Evolutionary conservation across 208 protist genomes (phyloP), one percentile per base, ranked within the genome.

Genomic region (Leishmania braziliensis): DNA sequence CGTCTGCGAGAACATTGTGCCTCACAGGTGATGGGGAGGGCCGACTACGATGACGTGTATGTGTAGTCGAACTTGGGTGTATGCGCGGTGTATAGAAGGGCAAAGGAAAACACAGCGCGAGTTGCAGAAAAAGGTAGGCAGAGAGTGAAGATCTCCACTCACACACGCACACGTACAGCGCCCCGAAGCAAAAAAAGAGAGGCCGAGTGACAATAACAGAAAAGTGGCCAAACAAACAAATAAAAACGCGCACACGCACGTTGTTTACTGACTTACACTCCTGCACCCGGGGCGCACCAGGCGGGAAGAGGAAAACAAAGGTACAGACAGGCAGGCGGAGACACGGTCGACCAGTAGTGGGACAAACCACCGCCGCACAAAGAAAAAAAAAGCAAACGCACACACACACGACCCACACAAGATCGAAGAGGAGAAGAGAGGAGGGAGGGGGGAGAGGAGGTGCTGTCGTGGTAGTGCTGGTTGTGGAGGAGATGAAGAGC

Each of bases 1-100:
- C 10, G 46, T 33, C 65, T 73, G 70, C 39, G 72, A 46, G 60
- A 77, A 33, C 81, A 77, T 84, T 8, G 48, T 51, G n/a, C 43
- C 50, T 46, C 29, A 23, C 8, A 56, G 29, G 50, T 60, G 43
- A 20, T 51, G 43, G 20, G 18, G 20, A 51, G 68, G 12, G 6
- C 5, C 68, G 23, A 5, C 23, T 33, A 50, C 33, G 18, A 51
- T 72, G 43, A 29, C 9, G 0, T n/a, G 68, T n/a, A 4, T 29
- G 10, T 20, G 68, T 51, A 14, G 8, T 63, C 20, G 6, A 0
- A 56, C 65, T 0, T 70, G 29, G 18, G 18, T 70, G 65, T 70
- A 20, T 48, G 29, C 36, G 65, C 65, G 5, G 65, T 46, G 65
- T 48, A n/a, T 70, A 20, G 36, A 70, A 20, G 65, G 16, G 36